Evolutionary conservation across 805 yeast species (phyloP).

Genomic region (Priceomyces melissophilus): DNA sequence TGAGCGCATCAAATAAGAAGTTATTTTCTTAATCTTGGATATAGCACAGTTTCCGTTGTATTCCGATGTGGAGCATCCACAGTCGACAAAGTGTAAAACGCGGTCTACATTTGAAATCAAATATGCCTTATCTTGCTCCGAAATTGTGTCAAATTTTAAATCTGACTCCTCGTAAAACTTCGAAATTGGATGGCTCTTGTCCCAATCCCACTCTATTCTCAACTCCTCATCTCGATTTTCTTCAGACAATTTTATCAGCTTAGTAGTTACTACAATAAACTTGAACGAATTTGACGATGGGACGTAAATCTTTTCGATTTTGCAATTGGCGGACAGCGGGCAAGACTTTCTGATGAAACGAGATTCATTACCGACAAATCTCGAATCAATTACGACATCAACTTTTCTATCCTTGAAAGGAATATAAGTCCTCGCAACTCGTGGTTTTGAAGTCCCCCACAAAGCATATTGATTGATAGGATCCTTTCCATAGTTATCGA

Average conservation of each 20-base stretch:
- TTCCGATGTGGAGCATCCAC: constrained; percentile 48
- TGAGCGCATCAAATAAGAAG: constrained; percentile 57
- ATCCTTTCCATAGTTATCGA: constrained; percentile 59
- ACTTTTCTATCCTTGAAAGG: constrained; percentile 29
- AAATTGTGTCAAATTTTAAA: constrained; percentile 50
- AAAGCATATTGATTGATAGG: constrained; percentile 71
- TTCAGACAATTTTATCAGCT: constrained; percentile 40
- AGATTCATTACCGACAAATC: constrained; percentile 72
- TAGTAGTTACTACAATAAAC: constrained; percentile 55
- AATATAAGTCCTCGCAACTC: constrained; percentile 25
- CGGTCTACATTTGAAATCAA: constrained; percentile 62
- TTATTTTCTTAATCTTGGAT: constrained; percentile 58
- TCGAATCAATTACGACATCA: constrained; percentile 72
- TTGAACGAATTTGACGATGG: constrained; percentile 40
- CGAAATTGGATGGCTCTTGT: constrained; percentile 67
- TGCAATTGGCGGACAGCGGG: constrained; percentile 61
- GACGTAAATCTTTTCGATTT: constrained; percentile 47
- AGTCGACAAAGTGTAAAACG: constrained; percentile 58
- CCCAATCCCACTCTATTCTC: constrained; percentile 89
- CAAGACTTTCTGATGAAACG: constrained; percentile 77
- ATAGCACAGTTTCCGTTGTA: constrained; percentile 51
- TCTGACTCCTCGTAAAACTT: constrained; percentile 42
- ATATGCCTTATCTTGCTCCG: constrained; percentile 50
- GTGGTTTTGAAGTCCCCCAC: constrained; percentile 63
- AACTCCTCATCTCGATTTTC: constrained; percentile 53